Evolutionary conservation across 2,329 filamentous ascomycete species (phyloP).

Genomic region (Ophiostoma angusticollis): DNA sequence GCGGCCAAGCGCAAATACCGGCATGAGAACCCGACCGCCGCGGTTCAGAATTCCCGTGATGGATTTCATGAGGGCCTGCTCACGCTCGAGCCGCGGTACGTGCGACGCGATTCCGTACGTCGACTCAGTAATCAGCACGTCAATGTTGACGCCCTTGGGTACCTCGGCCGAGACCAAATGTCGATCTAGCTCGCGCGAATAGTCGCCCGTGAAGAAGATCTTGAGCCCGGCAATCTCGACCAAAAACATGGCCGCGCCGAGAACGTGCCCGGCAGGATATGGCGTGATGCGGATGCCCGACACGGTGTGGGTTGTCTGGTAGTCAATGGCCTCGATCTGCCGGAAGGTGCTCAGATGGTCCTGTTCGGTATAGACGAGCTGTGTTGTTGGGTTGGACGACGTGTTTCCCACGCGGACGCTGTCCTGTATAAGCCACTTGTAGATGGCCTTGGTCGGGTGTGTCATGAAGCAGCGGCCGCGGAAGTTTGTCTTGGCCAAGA

Average conservation of each 20-base stretch:
- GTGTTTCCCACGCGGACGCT: conserved; percentile 78
- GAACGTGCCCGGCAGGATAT: conserved; percentile 93
- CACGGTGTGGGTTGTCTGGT: conserved; percentile 94
- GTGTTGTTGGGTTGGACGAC: conserved; percentile 47
- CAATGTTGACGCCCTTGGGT: conserved; percentile 77
- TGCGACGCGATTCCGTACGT: conserved; percentile 95
- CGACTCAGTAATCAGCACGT: conserved; percentile 93
- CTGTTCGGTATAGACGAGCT: conserved; percentile 86
- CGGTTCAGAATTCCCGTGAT: conserved; percentile 85
- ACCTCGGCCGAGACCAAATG: conserved; percentile 92
- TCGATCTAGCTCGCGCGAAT: conserved; percentile 87
- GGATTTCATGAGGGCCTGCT: conserved; percentile 88
- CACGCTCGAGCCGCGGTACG: conserved; percentile 77
- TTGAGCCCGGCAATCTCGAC: conserved; percentile 95
- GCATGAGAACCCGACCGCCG: conserved; percentile 84
- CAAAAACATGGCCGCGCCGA: conserved; percentile 95
- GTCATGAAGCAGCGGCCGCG: conserved; percentile 97
- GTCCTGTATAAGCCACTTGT: conserved; percentile 98
- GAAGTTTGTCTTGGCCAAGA: conserved; percentile 96
- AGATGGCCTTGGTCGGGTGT: conserved; percentile 97
- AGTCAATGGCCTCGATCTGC: conserved; percentile 93
- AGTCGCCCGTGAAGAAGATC: conserved; percentile 95
- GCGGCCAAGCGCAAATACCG: conserved; percentile 85
- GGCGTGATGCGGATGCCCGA: conserved; percentile 94
- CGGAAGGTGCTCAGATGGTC: conserved; percentile 91